Conservation (phyloP, 2,329 filamentous ascomycete genomes). For the Huntiella bhutanensis region DNA sequence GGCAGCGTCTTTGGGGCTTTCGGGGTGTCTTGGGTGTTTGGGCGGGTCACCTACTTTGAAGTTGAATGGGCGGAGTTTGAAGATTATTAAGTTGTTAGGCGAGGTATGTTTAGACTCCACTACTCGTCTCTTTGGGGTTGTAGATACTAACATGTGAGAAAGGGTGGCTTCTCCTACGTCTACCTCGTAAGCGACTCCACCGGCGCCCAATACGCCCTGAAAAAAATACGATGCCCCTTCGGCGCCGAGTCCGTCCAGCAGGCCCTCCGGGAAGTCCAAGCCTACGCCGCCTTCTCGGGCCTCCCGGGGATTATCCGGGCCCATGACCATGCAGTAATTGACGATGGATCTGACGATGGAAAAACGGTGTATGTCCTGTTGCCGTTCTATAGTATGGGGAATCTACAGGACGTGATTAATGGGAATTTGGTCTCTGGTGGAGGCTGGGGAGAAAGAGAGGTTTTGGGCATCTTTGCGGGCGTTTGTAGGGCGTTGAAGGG, state of each 20-base stretch:
- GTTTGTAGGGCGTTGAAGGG: conserved; percentile 73
- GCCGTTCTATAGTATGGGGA: conserved; percentile 86
- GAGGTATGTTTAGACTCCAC: conserved; percentile 37
- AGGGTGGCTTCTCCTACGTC: conserved; percentile 97
- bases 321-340: conserved; percentile 65
- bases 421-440: conserved; percentile 94
- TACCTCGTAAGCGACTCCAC: conserved; percentile 90
- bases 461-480: conserved; percentile 76
- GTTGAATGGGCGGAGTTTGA: conserved; percentile 89
- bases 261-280: conserved; percentile 92
- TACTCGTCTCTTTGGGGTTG: conserved; percentile 2
- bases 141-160: background rate
- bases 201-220: conserved; percentile 74
- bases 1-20: conserved; percentile 59
- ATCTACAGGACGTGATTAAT: conserved; percentile 96
- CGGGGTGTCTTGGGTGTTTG: conserved; percentile 88
- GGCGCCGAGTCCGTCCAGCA: conserved; percentile 88
- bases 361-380: conserved; percentile 96
- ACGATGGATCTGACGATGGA: conserved; percentile 43
- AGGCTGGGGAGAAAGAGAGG: conserved; percentile 64
- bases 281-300: conserved; percentile 74
- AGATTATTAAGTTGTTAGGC: conserved; percentile 80
- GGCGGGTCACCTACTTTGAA: conserved; percentile 84
- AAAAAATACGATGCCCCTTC: conserved; percentile 97
- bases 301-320: conserved; percentile 73